These are phyloP conservation scores for Petrea volubilis DNA, from an alignment of 257 asterid genomes.

Conservation along the genomic window DNA sequence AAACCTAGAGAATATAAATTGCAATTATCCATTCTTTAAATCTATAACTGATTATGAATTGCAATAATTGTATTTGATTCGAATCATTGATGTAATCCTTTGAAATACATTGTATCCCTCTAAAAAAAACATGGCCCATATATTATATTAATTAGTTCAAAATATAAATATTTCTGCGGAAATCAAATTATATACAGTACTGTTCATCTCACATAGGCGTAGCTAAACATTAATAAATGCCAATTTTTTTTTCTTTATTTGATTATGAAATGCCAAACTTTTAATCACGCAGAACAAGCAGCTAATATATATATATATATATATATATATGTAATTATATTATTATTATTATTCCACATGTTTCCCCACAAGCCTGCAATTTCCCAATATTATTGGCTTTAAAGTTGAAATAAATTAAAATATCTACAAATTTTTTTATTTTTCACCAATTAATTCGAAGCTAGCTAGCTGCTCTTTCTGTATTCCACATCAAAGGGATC, in stretches of 20 bases:
- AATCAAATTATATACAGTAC: neutral
- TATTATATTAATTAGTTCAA: too few relatives aligned
- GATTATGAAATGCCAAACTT: too few relatives aligned
- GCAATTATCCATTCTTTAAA: too few relatives aligned
- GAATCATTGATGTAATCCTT: too few relatives aligned
- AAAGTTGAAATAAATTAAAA: neutral
- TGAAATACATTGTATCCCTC: too few relatives aligned
- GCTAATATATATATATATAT: neutral
- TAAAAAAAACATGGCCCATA: too few relatives aligned
- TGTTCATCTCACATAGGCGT: neutral
- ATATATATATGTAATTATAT: too few relatives aligned
- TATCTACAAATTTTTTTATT: neutral
- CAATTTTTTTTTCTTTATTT: too few relatives aligned
- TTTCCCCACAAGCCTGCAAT: slow-evolving; percentile 27
- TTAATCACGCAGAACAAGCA: neutral
- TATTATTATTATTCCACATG: slow-evolving; percentile 24
- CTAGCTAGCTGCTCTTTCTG: slow-evolving; percentile 2
- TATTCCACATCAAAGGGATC: slow-evolving; percentile 30
- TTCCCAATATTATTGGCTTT: slow-evolving; percentile 29
- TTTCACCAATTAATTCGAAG: neutral
- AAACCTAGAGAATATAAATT: too few relatives aligned
- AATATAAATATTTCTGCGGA: neutral
- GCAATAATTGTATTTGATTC: too few relatives aligned
- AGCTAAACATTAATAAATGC: neutral
- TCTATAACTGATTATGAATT: too few relatives aligned